These are phyloP conservation scores for Tulasnella sp. DNA, from an alignment of 768 basidiomycete species.

Conservation along the genomic window DNA sequence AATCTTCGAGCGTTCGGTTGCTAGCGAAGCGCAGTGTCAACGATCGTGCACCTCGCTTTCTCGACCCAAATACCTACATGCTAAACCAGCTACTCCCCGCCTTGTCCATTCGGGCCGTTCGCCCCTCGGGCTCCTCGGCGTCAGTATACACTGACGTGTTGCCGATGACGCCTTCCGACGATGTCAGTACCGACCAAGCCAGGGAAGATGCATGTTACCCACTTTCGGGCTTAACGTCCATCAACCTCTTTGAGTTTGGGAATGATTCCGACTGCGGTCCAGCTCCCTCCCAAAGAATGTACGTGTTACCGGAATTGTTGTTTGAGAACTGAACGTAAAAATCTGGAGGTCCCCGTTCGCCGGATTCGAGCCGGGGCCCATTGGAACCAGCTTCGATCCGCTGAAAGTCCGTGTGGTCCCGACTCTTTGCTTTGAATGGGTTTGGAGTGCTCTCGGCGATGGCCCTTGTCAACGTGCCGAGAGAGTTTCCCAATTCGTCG, in stretches of 20 bases:
- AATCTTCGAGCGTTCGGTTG: constrained; percentile 11
- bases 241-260: neutral
- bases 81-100: neutral
- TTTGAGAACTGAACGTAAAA: constrained; percentile 1
- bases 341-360: neutral
- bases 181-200: neutral
- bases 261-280: neutral
- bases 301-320: neutral
- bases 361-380: neutral
- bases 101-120: neutral
- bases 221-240: constrained; percentile 15
- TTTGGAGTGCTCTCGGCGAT: neutral
- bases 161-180: neutral
- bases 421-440: neutral
- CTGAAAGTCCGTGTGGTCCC: neutral
- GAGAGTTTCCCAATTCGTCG: neutral
- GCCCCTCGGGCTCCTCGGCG: neutral
- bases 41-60: neutral
- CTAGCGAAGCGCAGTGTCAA: neutral
- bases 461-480: neutral
- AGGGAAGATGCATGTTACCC: neutral
- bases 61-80: neutral
- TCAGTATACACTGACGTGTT: neutral
- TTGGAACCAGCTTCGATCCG: neutral
- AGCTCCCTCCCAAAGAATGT: neutral